phyloP scores from a whole-genome alignment of 2,329 filamentous ascomycete genomes.

The Ophiostoma ulmi region DNA sequence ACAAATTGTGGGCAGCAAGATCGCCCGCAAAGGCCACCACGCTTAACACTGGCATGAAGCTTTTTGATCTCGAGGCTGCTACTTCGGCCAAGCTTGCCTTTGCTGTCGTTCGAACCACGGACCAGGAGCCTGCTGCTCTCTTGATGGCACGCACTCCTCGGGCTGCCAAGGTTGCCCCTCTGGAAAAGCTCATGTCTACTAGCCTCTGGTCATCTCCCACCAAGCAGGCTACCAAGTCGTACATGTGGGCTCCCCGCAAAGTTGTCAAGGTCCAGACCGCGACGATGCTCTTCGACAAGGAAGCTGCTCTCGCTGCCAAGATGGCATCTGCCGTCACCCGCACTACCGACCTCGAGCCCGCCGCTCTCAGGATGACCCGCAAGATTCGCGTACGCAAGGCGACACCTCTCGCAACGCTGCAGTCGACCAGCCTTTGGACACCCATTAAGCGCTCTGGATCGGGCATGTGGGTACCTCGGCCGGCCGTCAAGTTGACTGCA shows the following conservation, averaged over 20 bases:
- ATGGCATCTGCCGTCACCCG: slow-evolving; percentile 19
- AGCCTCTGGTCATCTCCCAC: slow-evolving; percentile 15
- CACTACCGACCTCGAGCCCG: slow-evolving; percentile 23
- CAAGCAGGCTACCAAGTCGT: background rate
- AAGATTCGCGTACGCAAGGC: slow-evolving; percentile 11
- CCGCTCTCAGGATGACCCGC: slow-evolving; percentile 21
- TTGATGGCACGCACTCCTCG: slow-evolving; percentile 20
- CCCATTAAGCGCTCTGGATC: background rate
- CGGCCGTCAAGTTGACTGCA: background rate
- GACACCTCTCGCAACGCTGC: slow-evolving; percentile 18
- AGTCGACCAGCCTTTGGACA: slow-evolving; percentile 18
- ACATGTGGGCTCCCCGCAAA: slow-evolving; percentile 8
- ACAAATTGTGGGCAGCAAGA: slow-evolving; percentile 4
- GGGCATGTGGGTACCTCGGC: background rate
- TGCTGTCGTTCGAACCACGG: slow-evolving; percentile 21
- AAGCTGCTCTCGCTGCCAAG: slow-evolving; percentile 10
- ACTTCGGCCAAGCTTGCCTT: slow-evolving; percentile 4
- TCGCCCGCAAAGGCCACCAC: background rate
- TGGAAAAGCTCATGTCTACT: slow-evolving; percentile 14
- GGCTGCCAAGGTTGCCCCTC: background rate
- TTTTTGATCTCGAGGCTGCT: slow-evolving; percentile 23
- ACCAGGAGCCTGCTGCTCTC: slow-evolving; percentile 17
- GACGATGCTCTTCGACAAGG: slow-evolving; percentile 21
- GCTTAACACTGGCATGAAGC: background rate
- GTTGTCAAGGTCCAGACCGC: background rate